These are phyloP conservation scores for Fistulifera solaris DNA, from an alignment of 108 stramenopile species.

Conservation along the genomic window DNA sequence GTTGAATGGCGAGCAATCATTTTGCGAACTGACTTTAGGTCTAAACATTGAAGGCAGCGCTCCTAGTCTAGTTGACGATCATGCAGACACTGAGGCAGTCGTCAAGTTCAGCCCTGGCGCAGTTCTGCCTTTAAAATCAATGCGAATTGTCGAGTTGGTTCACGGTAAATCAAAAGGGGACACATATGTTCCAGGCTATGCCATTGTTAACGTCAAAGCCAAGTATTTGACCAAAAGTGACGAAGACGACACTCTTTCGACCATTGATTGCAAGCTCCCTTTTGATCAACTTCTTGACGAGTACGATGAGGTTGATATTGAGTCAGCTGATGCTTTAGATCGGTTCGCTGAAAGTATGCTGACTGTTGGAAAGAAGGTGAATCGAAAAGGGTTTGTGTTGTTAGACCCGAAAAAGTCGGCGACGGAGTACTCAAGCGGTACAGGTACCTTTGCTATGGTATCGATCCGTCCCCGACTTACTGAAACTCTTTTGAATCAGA, in stretches of 20 bases:
- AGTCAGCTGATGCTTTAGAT: constrained; percentile 48
- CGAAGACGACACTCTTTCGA: constrained; percentile 12
- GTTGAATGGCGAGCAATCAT: constrained; percentile 18
- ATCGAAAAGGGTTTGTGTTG: constrained; percentile 57
- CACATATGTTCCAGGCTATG: constrained; percentile 68
- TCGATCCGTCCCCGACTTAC: constrained; percentile 55
- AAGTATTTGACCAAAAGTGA: constrained; percentile 42
- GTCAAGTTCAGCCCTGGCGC: constrained; percentile 44
- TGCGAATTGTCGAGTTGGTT: constrained; percentile 69
- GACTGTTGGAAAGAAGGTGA: constrained; percentile 67
- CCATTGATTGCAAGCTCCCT: constrained; percentile 67
- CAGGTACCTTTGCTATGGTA: constrained; percentile 47
- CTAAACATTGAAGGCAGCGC: constrained; percentile 5
- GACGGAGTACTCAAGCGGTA: constrained; percentile 44
- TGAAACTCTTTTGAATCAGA: constrained; percentile 27
- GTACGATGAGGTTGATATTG: constrained; percentile 42
- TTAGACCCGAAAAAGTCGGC: constrained; percentile 36
- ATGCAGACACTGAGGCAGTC: constrained; percentile 6
- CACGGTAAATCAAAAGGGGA: constrained; percentile 26
- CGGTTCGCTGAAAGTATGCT: constrained; percentile 36
- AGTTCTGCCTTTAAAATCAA: constrained; percentile 50
- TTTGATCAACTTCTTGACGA: constrained; percentile 70
- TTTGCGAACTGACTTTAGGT: constrained; percentile 5
- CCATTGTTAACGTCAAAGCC: constrained; percentile 64
- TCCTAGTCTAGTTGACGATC: constrained; percentile 5